These are phyloP conservation scores for Aureobasidium sp. DNA, from an alignment of 2,329 filamentous ascomycete species.

Conservation along the genomic window DNA sequence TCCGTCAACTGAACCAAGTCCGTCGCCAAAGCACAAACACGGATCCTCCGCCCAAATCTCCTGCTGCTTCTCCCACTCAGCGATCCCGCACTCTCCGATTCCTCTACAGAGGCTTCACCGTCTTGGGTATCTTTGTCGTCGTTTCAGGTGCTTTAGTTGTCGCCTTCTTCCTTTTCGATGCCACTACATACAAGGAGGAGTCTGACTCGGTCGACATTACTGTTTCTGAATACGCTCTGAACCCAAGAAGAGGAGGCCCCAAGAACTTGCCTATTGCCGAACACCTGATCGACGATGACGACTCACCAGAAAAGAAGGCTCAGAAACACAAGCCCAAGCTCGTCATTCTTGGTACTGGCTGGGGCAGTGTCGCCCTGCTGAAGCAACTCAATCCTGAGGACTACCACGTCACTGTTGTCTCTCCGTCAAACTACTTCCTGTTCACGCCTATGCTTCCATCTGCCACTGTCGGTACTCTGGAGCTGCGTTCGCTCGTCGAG, in stretches of 20 bases:
- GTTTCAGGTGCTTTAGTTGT: conserved; percentile 63
- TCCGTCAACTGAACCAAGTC: conserved; percentile 9
- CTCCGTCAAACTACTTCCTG: conserved; percentile 91
- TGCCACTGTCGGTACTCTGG: conserved; percentile 90
- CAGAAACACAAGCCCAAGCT: conserved; percentile 85
- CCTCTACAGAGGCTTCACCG: conserved; percentile 62
- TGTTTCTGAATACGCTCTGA: conserved; percentile 77
- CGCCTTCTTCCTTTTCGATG: conserved; percentile 90
- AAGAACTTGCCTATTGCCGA: conserved; percentile 94
- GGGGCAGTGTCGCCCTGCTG: conserved; percentile 86
- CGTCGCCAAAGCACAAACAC: conserved; percentile 9
- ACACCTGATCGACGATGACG: conserved; percentile 81
- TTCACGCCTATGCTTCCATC: conserved; percentile 98
- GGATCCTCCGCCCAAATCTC: conserved; percentile 5
- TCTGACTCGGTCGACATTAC: conserved; percentile 62
- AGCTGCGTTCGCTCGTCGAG: conserved; percentile 84
- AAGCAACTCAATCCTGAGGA: conserved; percentile 86
- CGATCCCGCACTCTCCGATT: conserved; percentile 39
- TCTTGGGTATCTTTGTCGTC: conserved; percentile 67
- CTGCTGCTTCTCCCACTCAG: background rate
- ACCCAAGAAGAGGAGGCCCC: conserved; percentile 74
- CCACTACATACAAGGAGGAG: conserved; percentile 76
- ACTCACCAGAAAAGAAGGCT: conserved; percentile 59
- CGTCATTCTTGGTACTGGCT: conserved; percentile 88
- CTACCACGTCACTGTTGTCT: conserved; percentile 93